These are phyloP conservation scores for Torrubiellomyces zombiae DNA, from an alignment of 2,329 filamentous ascomycete species.

Conservation along the genomic window DNA sequence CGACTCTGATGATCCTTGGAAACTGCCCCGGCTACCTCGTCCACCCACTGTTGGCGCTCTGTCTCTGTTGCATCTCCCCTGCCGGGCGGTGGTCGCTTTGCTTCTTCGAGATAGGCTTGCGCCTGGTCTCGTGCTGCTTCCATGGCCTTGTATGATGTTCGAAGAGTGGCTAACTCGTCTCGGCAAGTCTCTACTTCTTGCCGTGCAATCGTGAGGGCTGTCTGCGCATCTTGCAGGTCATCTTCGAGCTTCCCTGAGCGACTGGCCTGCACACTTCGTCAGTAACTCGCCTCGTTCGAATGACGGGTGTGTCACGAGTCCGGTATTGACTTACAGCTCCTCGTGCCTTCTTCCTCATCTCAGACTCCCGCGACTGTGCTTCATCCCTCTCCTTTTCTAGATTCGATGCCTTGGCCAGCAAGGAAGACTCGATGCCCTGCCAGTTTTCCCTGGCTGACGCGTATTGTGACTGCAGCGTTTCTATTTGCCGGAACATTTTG, in stretches of 20 bases:
- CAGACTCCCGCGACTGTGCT: slow-evolving; percentile 62
- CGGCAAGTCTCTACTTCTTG: slow-evolving; percentile 45
- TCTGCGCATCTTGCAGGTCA: slow-evolving; percentile 57
- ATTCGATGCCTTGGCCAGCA: slow-evolving; percentile 58
- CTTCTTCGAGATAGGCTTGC: slow-evolving; percentile 31
- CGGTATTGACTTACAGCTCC: slow-evolving; percentile 49
- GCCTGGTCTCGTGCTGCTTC: slow-evolving; percentile 46
- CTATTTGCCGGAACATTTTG: slow-evolving; percentile 82
- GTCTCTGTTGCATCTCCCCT: slow-evolving; percentile 19
- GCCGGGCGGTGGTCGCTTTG: slow-evolving; percentile 16
- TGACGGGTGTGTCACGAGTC: not conserved
- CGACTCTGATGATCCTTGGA: slow-evolving; percentile 28
- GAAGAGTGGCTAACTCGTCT: slow-evolving; percentile 42
- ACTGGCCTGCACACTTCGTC: slow-evolving; percentile 41
- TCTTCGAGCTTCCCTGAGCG: slow-evolving; percentile 58
- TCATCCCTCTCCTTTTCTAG: slow-evolving; percentile 90
- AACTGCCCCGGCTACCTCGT: slow-evolving; percentile 26
- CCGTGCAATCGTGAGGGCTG: slow-evolving; percentile 45
- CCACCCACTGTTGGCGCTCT: slow-evolving; percentile 33
- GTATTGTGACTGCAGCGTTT: slow-evolving; percentile 91
- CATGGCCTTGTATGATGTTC: slow-evolving; percentile 46
- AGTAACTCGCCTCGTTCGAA: too few relatives aligned
- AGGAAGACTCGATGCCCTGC: slow-evolving; percentile 83
- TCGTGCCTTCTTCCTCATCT: slow-evolving; percentile 75
- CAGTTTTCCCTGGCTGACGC: slow-evolving; percentile 90